Percentiles rank a stretch among this genome's conserved stretches.
These are phyloP conservation scores for Tolypocladium pustulatum DNA, from an alignment of 2,329 filamentous ascomycete genomes.

Conservation along the genomic window DNA sequence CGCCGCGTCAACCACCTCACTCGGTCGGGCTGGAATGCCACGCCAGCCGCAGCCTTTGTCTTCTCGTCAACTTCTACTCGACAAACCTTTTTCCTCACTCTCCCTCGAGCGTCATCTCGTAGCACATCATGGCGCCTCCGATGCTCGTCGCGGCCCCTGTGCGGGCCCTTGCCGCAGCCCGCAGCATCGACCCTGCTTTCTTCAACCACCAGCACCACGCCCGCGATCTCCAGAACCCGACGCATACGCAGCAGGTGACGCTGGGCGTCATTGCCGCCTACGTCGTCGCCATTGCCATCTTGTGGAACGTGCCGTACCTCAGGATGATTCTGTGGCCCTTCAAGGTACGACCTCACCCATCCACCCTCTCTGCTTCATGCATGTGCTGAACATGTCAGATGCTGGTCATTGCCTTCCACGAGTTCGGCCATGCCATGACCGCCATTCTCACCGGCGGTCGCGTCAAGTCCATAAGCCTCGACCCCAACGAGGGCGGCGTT, in stretches of 20 bases:
- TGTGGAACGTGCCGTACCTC: constrained; percentile 75
- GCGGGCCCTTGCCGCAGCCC: neutral
- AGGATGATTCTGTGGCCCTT: constrained; percentile 69
- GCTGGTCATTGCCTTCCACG: constrained; percentile 76
- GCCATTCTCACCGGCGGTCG: constrained; percentile 62
- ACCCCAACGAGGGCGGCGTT: constrained; percentile 69
- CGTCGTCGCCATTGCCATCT: constrained; percentile 60
- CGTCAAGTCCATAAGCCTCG: constrained; percentile 64
- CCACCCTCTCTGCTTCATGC: neutral
- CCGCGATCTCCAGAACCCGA: constrained; percentile 47
- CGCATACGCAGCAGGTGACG: constrained; percentile 59
- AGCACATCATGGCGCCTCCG: neutral
- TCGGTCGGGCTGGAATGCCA: neutral
- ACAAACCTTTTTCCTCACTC: no score
- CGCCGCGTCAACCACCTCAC: neutral
- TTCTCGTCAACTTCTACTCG: neutral
- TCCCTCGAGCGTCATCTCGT: neutral
- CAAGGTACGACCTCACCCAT: constrained; percentile 41
- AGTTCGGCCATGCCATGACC: constrained; percentile 66
- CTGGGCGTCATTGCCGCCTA: constrained; percentile 63
- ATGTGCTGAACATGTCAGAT: constrained; percentile 36
- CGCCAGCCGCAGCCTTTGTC: neutral
- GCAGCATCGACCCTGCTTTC: neutral
- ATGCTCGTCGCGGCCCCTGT: neutral
- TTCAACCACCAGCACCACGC: constrained; percentile 2